Base-by-base conservation (phyloP, 257 asterid genomes). In the Perilla frutescens region DNA sequence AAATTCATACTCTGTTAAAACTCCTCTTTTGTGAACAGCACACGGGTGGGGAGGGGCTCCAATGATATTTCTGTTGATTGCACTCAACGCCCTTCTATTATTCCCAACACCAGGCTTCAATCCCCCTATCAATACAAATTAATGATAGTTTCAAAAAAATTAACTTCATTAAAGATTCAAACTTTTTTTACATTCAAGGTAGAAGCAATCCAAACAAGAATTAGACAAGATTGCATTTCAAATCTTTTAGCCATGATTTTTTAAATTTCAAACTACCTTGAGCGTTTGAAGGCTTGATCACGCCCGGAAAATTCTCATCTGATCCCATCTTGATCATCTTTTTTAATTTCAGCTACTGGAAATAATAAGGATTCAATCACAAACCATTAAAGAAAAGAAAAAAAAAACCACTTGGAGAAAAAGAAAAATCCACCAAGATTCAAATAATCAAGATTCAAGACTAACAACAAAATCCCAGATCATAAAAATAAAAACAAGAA, bases 31-130 rank as follows among this genome's bases (percentile, higher is more conserved):
- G 68, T 82, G 83, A 39, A 87, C 89, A 80, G 87, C 88, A 75
- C 76, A 80, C 9, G 89, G 89, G 71, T 80, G 77, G 2, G 89
- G 80, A 37, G 89, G 90, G 68, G 84, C 87, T 64, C 78, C 92
- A 0, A 81, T 79, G 59, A 89, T 81, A 79, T 91, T 90, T 80
- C 45, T 71, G 56, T 89, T 79, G 71, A 93, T 89, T 43, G 90
- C 74, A 80, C 93, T 84, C 77, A 93, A 58, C 6, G 96, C 97
- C 84, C 96, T 91, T 67, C 98, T 75, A 50, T 81, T 85, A 71
- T 83, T 82, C 37, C 87, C 81, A 58, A 71, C 74, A 9, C 75
- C 83, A 53, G 84, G 70, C 88, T 74, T 81, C 58, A 77, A 32
- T 8, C 80, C 88, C 51, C 86, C 96, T 85, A 51, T 73, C 54